Evolutionary conservation across 148 eudicot genomes (phyloP).

Genomic region (Beta vulgaris): DNA sequence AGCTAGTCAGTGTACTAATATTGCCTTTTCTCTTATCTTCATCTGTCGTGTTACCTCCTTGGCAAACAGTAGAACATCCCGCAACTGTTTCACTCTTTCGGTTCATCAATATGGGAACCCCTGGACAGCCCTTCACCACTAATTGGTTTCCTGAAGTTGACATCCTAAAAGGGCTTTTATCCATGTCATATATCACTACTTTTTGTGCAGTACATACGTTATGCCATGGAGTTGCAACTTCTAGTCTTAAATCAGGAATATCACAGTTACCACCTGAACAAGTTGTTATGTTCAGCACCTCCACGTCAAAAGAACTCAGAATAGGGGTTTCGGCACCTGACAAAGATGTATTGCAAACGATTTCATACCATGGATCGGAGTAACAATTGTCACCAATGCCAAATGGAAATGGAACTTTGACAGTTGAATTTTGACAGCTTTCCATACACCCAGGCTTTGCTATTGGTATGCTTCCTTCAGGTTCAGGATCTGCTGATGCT

Average conservation of each 20-base stretch:
- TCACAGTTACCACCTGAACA: slow-evolving; percentile 8
- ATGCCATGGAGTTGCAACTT: slow-evolving; percentile 24
- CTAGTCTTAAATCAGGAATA: slow-evolving; percentile 11
- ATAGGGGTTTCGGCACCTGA: slow-evolving; percentile 11
- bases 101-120: slow-evolving; percentile 16
- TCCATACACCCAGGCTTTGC: slow-evolving; percentile 21
- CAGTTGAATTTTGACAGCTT: slow-evolving; percentile 16
- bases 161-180: slow-evolving; percentile 16
- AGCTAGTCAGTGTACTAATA: neutral
- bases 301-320: slow-evolving; percentile 11
- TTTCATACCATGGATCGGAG: slow-evolving; percentile 26
- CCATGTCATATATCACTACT: neutral
- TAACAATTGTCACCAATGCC: slow-evolving; percentile 24
- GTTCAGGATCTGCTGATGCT: slow-evolving; percentile 1
- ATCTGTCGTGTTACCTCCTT: slow-evolving; percentile 5
- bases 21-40: neutral
- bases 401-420: slow-evolving; percentile 24
- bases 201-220: slow-evolving; percentile 4
- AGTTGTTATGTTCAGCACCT: slow-evolving; percentile 20
- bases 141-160: slow-evolving; percentile 18
- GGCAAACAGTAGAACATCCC: slow-evolving; percentile 24
- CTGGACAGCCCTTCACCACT: slow-evolving; percentile 21
- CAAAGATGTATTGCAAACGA: slow-evolving; percentile 17
- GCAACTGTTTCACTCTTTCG: slow-evolving; percentile 3
- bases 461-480: neutral